Base-by-base conservation (phyloP, 2,329 filamentous ascomycete species). In the Colletotrichum tanaceti region DNA sequence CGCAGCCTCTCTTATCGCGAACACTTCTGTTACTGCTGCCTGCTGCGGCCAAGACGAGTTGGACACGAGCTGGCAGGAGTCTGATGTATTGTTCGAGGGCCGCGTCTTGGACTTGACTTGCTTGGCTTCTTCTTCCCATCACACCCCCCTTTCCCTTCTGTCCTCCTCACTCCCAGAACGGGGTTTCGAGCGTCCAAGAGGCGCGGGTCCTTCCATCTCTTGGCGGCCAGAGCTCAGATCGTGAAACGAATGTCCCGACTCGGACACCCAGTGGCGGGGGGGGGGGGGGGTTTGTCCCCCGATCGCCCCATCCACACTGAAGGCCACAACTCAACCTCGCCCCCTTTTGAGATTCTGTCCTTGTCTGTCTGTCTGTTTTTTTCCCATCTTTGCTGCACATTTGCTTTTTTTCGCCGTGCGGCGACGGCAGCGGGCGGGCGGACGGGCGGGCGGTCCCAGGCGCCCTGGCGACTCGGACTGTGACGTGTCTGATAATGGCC, bases 161-260 rank as follows among this genome's bases (percentile, higher is more conserved):
- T n/a, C n/a, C n/a, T n/a, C n/a, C n/a, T 43, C 59, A 63, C 52
- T 63, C 24, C 22, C 61, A 50, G 22, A 44, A 35, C 54, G 60
- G 59, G 65, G n/a, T 68, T 68, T 68, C 65, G 62, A 68, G 55
- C n/a, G 62, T 50, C 65, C 55, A 61, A 61, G 58, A 20, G 65
- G 65, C 65, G 65, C n/a, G n/a, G 62, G 65, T 57, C 65, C 55
- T 65, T 49, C 62, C 65, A 68, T 68, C 54, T 65, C 65, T 65
- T 65, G 65, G 65, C 65, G 65, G 62, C 62, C 65, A 65, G 65
- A 65, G 65, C 65, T 60, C 62, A 57, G 65, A 65, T 68, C 49
- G 24, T 68, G 65, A 68, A 68, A 68, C 65, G 50, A 68, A 65
- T 60, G 62, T 55, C 55, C 65, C 65, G 65, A 65, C 65, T 68